Conservation (phyloP, 345 rosid genomes). For the Populus euphratica region DNA sequence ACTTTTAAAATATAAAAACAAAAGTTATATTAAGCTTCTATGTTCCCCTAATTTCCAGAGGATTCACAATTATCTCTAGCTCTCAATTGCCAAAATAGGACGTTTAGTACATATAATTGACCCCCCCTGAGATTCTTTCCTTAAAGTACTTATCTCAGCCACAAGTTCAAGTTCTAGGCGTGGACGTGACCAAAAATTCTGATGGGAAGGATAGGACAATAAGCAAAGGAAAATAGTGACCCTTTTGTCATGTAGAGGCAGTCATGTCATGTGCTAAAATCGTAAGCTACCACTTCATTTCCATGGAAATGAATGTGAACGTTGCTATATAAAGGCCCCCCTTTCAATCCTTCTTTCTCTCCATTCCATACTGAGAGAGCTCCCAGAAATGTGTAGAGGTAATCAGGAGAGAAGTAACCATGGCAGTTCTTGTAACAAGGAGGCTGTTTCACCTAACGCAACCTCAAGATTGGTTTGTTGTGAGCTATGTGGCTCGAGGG, state of each 20-base stretch:
- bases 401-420: constrained; percentile 26
- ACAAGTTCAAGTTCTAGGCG: constrained; percentile 15
- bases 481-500: constrained; percentile 59
- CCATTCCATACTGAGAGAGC: neutral
- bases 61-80: neutral
- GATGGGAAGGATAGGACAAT: neutral
- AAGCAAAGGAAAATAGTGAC: constrained; percentile 1
- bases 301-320: no score
- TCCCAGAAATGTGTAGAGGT: constrained; percentile 52
- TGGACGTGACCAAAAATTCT: neutral
- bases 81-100: neutral
- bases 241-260: constrained; percentile 24
- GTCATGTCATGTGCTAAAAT: neutral
- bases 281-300: no score
- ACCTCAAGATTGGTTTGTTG: constrained; percentile 34
- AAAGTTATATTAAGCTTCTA: no score
- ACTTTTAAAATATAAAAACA: no score
- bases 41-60: neutral
- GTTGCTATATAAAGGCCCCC: neutral
- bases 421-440: constrained; percentile 5
- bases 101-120: no score
- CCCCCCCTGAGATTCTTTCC: constrained; percentile 7
- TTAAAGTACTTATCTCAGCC: constrained; percentile 22
- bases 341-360: no score
- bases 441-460: constrained; percentile 1